Evolutionary conservation across 768 basidiomycete genomes (phyloP).

Genomic region (Pleurotus djamor): DNA sequence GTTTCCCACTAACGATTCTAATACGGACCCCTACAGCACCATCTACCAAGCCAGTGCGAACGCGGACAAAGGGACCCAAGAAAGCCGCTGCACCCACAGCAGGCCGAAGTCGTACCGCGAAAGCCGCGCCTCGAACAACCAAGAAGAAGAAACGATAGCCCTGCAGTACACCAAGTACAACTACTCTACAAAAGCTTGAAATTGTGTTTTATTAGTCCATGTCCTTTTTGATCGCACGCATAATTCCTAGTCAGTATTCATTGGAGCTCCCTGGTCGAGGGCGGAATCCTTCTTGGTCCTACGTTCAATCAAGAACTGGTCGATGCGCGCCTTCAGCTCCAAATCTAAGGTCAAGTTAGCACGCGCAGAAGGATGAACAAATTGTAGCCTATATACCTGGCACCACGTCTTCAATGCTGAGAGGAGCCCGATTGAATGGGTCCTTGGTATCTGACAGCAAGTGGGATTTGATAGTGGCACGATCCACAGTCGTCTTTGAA

Average conservation of each 20-base stretch:
- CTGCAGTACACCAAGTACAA: background rate
- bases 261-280: background rate
- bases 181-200: background rate
- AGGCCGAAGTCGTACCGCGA: conserved; percentile 26
- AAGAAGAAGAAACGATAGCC: conserved; percentile 48
- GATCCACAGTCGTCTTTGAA: conserved; percentile 77
- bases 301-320: conserved; percentile 64
- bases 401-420: conserved; percentile 75
- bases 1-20: background rate
- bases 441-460: conserved; percentile 88
- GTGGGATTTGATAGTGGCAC: conserved; percentile 93
- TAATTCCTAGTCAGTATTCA: background rate
- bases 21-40: conserved; percentile 20
- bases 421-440: conserved; percentile 91
- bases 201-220: background rate
- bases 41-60: conserved; percentile 34
- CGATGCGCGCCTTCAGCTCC: conserved; percentile 75
- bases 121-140: conserved; percentile 29
- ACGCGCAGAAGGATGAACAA: background rate
- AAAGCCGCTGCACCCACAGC: conserved; percentile 15
- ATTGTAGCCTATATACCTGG: conserved; percentile 50
- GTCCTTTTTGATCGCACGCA: background rate
- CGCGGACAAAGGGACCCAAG: conserved; percentile 28
- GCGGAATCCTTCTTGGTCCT: conserved; percentile 37
- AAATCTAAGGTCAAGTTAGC: conserved; percentile 37